phyloP scores from a whole-genome alignment of 805 yeast species.

The Suhomyces emberorum region DNA sequence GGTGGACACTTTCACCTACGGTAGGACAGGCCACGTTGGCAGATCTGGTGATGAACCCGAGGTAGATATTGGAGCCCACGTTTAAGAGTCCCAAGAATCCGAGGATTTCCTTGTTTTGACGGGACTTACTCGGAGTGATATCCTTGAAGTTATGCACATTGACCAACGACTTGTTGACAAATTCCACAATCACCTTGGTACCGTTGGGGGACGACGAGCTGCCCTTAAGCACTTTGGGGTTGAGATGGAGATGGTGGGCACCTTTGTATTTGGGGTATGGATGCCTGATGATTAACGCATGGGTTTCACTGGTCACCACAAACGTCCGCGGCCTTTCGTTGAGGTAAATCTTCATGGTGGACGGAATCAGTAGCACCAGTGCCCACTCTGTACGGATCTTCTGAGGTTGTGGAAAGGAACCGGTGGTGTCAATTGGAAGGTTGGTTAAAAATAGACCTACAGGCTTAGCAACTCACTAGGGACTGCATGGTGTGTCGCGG shows the following conservation, averaged over 20 bases:
- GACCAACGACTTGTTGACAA: conserved; percentile 40
- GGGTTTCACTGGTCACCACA: conserved; percentile 57
- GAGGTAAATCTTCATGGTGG: conserved; percentile 58
- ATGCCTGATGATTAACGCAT: conserved; percentile 59
- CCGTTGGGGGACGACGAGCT: conserved; percentile 5
- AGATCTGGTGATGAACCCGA: conserved; percentile 56
- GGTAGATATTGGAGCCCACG: conserved; percentile 50
- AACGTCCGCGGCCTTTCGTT: conserved; percentile 66
- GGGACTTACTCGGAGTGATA: conserved; percentile 29
- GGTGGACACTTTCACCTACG: conserved; percentile 49
- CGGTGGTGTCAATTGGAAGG: too few relatives aligned
- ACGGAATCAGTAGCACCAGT: too few relatives aligned
- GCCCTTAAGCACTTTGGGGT: conserved; percentile 14
- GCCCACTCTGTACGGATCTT: too few relatives aligned
- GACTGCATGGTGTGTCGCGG: too few relatives aligned
- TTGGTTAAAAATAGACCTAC: too few relatives aligned
- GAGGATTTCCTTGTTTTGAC: conserved; percentile 28
- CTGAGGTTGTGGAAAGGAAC: too few relatives aligned
- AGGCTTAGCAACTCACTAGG: too few relatives aligned
- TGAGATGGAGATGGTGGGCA: conserved; percentile 18
- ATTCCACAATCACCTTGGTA: conserved; percentile 47
- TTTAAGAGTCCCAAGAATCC: conserved; percentile 64
- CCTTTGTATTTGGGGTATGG: conserved; percentile 30
- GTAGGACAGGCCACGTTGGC: conserved; percentile 59
- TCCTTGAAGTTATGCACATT: conserved; percentile 43